Base-by-base conservation (phyloP, 345 rosid genomes). In the Litchi chinensis region DNA sequence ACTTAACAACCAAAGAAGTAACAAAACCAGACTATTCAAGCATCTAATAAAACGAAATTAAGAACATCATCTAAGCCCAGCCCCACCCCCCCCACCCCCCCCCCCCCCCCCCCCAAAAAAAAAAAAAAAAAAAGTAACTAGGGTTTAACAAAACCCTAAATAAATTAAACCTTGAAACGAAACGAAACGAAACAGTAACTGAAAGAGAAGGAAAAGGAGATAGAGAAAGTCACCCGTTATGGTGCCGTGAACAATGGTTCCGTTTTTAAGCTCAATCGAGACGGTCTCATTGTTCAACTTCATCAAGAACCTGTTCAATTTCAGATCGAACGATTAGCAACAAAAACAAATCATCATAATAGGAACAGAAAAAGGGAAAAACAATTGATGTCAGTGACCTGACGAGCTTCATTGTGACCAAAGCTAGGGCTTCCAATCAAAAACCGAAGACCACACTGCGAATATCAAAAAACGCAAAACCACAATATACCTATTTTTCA, bases 241-340 rank as follows among this genome's bases (percentile, higher is more conserved):
- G 78, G 98, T 95, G 54, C 99, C 98, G 71, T 95, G 95, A 68
- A 93, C 99, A 43, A 92, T 85, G 63, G 97, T 93, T 76, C 97
- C 98, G 50, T 95, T 95, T 89, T 95, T 92, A 81, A 95, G 94
- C 88, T 95, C 99, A 72, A 95, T 91, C 74, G 98, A 93, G 6
- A 92, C 97, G 65, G 97, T 93, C 85, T 93, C 99, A 68, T 95
- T 95, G 92, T 90, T 95, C 82, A 95, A 64, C 89, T 95, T 95
- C 99, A 95, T 95, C 95, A 95, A 83, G 83, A 95, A 93, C 96
- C 97, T 93, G 82, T 59, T 10, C 28, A 40, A 24, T 60, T 41
- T 43, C 6, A 65, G 48, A 48, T 22, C 26, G 15, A 13, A 50
- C 10, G 13, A 50, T 50, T 13, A 50, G 56, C 19, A 50, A 15